A percentile compares a stretch with the other conserved stretches of the same genome.
Evolutionary conservation across 2,329 filamentous ascomycete genomes (phyloP).

Genomic region (Zasmidium citrigriseum): DNA sequence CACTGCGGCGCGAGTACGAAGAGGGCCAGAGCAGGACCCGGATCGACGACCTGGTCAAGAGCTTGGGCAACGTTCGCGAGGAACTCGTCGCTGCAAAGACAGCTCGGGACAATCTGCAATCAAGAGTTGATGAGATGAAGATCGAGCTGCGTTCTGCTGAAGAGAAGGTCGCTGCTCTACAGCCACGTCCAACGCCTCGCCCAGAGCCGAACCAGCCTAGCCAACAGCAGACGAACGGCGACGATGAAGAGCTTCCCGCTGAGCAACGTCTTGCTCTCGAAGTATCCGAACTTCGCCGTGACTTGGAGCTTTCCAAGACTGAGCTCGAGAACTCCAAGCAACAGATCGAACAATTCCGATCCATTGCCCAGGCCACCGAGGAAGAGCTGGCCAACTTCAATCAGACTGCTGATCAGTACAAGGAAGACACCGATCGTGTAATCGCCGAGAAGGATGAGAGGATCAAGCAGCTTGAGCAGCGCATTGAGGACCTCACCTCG

Average conservation of each 20-base stretch:
- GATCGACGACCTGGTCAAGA: slow-evolving; percentile 86
- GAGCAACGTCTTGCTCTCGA: slow-evolving; percentile 84
- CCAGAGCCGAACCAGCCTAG: slow-evolving; percentile 39
- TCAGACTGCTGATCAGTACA: slow-evolving; percentile 80
- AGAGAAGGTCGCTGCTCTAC: slow-evolving; percentile 78
- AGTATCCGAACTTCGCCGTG: slow-evolving; percentile 81
- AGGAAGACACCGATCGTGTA: slow-evolving; percentile 77
- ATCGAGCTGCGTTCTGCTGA: slow-evolving; percentile 87
- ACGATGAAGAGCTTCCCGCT: slow-evolving; percentile 57
- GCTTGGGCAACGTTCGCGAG: slow-evolving; percentile 77
- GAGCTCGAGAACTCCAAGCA: slow-evolving; percentile 80
- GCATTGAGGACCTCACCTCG: slow-evolving; percentile 77
- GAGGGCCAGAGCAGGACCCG: slow-evolving; percentile 83
- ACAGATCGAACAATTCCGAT: slow-evolving; percentile 84
- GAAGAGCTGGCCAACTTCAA: slow-evolving; percentile 80
- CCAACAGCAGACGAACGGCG: slow-evolving; percentile 50
- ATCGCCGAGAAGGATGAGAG: slow-evolving; percentile 76
- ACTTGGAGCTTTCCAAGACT: slow-evolving; percentile 76
- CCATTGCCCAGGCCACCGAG: slow-evolving; percentile 82
- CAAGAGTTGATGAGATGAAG: slow-evolving; percentile 82
- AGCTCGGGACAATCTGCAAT: slow-evolving; percentile 83
- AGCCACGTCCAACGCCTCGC: slow-evolving; percentile 74
- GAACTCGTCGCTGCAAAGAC: slow-evolving; percentile 86
- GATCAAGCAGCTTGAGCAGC: slow-evolving; percentile 79
- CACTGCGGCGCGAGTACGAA: slow-evolving; percentile 86